Conservation (phyloP, 2,329 filamentous ascomycete species). For the Fusarium hostae region DNA sequence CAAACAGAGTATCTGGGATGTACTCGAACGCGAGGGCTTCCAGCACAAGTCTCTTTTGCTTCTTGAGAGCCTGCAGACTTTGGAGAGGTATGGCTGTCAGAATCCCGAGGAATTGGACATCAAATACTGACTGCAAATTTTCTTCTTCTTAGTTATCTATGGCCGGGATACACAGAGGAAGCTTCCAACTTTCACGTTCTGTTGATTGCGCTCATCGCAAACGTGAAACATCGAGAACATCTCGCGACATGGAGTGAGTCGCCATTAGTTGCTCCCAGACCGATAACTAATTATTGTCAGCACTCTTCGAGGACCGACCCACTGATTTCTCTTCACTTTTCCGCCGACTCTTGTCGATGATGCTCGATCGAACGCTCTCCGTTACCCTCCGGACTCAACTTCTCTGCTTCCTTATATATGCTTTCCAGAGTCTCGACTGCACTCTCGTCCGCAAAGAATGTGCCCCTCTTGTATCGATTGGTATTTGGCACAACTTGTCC, state of each 20-base stretch:
- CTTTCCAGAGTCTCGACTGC: constrained; percentile 94
- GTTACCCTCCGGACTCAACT: constrained; percentile 79
- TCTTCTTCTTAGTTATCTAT: constrained; percentile 75
- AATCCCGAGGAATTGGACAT: constrained; percentile 8
- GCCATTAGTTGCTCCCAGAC: neutral
- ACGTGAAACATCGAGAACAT: constrained; percentile 88
- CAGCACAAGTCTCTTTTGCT: constrained; percentile 79
- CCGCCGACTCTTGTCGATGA: constrained; percentile 88
- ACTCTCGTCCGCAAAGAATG: constrained; percentile 93
- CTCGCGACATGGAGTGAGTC: constrained; percentile 84
- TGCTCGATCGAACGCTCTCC: constrained; percentile 75
- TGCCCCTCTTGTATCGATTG: constrained; percentile 92
- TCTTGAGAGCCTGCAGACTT: constrained; percentile 88
- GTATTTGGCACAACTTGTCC: constrained; percentile 93
- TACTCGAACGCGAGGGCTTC: constrained; percentile 84
- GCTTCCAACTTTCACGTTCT: constrained; percentile 93
- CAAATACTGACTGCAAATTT: constrained; percentile 39
- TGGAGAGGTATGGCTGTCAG: constrained; percentile 73
- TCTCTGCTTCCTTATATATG: constrained; percentile 88
- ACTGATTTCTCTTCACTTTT: constrained; percentile 90
- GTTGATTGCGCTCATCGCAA: constrained; percentile 84
- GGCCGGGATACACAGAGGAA: constrained; percentile 91
- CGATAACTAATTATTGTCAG: constrained; percentile 54
- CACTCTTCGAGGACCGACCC: constrained; percentile 79
- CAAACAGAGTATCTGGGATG: constrained; percentile 89